phyloP scores from a whole-genome alignment of 208 protist species.

The Histomonas meleagridis region DNA sequence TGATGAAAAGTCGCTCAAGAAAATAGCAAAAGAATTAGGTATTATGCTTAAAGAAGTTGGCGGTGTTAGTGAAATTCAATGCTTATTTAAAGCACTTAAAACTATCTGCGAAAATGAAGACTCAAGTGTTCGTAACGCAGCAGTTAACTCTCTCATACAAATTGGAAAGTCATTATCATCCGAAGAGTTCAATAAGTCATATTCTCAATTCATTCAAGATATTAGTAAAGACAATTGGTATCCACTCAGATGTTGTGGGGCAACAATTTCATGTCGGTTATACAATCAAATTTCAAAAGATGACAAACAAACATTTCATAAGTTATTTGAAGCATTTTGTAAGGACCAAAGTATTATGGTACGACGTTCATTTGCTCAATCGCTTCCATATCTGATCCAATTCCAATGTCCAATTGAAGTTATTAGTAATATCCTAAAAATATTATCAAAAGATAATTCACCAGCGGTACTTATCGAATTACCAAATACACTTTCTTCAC shows the following conservation, averaged over 20 bases:
- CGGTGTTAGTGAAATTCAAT: not conserved
- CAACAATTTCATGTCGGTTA: not conserved
- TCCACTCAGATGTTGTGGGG: not conserved
- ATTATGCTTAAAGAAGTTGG: not conserved
- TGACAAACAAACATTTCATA: not conserved
- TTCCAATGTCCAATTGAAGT: not conserved
- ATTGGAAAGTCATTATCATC: not conserved
- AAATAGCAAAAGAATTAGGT: not conserved
- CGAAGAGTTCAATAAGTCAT: too few relatives aligned
- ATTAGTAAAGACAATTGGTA: constrained; percentile 1
- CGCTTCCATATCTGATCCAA: not conserved
- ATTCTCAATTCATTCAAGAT: not conserved
- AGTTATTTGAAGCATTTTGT: not conserved
- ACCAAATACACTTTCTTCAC: not conserved
- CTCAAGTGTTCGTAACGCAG: not conserved
- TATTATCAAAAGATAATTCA: not conserved
- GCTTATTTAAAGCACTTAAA: not conserved
- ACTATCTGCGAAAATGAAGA: constrained; percentile 23
- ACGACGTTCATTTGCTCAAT: not conserved
- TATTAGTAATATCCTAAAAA: not conserved
- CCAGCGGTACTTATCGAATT: constrained; percentile 4
- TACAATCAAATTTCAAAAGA: not conserved
- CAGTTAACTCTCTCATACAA: not conserved
- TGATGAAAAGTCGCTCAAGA: not conserved
- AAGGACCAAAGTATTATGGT: not conserved